Conservation (phyloP, 495 filamentous ascomycete species). For the Aspergillus sclerotiicarbonarius region DNA sequence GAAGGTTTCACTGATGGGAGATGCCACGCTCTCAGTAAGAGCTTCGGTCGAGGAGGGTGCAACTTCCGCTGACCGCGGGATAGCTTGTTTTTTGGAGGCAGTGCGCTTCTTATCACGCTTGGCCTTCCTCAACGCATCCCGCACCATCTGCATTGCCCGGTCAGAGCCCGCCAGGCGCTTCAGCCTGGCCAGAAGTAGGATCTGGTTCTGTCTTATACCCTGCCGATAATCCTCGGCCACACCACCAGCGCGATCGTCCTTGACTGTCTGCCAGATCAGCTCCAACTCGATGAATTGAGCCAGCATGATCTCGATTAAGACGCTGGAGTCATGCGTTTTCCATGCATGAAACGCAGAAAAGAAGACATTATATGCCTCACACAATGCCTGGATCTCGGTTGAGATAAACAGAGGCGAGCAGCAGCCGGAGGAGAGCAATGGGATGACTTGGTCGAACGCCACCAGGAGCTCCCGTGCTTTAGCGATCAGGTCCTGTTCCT, state of each 20-base stretch:
- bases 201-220: conserved; percentile 91
- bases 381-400: conserved; percentile 43
- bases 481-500: conserved; percentile 84
- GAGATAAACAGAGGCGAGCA: conserved; percentile 37
- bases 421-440: conserved; percentile 56
- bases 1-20: conserved; percentile 47
- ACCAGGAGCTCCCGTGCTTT: conserved; percentile 85
- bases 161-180: conserved; percentile 84
- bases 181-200: conserved; percentile 81
- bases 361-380: conserved; percentile 73
- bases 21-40: conserved; percentile 42
- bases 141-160: conserved; percentile 77
- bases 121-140: conserved; percentile 77
- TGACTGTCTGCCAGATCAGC: conserved; percentile 94
- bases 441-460: conserved; percentile 74
- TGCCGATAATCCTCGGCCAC: conserved; percentile 88
- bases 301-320: conserved; percentile 90
- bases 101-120: conserved; percentile 61
- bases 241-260: conserved; percentile 79
- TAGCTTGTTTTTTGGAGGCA: conserved; percentile 59
- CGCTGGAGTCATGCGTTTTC: conserved; percentile 88
- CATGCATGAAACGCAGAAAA: conserved; percentile 90
- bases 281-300: conserved; percentile 94
- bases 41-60: conserved; percentile 33
- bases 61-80: conserved; percentile 46